A percentile compares a stretch with the other conserved stretches of the same genome.
Conservation (phyloP, 2,329 filamentous ascomycete species). For the Dichotomopilus funicola region DNA sequence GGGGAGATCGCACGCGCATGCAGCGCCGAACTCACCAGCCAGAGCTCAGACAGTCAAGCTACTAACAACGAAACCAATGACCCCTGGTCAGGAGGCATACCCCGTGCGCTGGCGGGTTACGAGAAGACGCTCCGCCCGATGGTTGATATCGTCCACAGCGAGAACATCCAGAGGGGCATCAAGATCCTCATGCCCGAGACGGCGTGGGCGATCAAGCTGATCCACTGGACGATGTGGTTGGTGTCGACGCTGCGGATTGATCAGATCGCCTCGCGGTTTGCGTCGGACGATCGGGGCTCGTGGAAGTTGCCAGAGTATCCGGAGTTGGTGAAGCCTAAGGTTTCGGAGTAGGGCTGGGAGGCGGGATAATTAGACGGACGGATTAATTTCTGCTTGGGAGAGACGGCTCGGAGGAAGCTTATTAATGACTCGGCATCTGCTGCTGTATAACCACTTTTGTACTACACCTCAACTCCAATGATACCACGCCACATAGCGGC, state of each 20-base stretch:
- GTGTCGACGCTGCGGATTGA: neutral
- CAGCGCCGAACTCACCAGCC: neutral
- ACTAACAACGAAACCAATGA: constrained; percentile 4
- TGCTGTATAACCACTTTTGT: neutral
- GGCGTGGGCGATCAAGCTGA: neutral
- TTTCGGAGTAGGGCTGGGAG: neutral
- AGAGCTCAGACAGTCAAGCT: neutral
- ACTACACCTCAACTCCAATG: neutral
- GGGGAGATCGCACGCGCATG: constrained; percentile 36
- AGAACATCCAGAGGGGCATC: constrained; percentile 11
- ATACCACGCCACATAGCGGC: neutral
- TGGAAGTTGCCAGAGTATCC: constrained; percentile 16
- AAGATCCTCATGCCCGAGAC: neutral
- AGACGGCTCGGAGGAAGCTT: too few relatives aligned
- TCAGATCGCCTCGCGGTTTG: neutral
- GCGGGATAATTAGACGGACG: neutral
- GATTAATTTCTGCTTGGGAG: too few relatives aligned
- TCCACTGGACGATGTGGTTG: constrained; percentile 6
- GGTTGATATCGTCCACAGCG: constrained; percentile 35
- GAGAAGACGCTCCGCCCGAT: constrained; percentile 40
- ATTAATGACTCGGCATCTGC: too few relatives aligned
- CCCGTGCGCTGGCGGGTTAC: constrained; percentile 36
- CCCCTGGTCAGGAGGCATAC: constrained; percentile 24
- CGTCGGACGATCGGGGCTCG: neutral
- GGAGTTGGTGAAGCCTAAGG: neutral